Evolutionary conservation across 73 alveolate genomes (phyloP).

Genomic region (Paramecium octaurelia): DNA sequence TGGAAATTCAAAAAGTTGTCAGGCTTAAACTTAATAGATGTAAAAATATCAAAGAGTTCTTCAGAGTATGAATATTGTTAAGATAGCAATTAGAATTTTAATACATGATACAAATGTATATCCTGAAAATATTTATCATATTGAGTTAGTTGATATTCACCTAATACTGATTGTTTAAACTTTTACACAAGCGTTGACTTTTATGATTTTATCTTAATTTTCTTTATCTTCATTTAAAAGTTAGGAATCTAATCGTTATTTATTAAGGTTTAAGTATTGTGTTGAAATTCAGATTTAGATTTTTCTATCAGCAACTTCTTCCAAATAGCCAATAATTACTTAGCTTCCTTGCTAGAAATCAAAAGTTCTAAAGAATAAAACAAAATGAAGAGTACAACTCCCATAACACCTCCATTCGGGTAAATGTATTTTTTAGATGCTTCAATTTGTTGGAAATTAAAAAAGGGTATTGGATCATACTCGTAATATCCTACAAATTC

Average conservation of each 20-base stretch:
- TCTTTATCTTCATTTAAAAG: not conserved
- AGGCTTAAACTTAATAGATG: not conserved
- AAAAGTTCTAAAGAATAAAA: constrained; percentile 12
- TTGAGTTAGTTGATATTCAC: not conserved
- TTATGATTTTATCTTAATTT: constrained; percentile 18
- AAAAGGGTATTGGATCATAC: not conserved
- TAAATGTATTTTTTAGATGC: not conserved
- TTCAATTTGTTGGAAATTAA: not conserved
- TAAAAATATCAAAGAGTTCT: not conserved
- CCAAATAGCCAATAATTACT: not conserved
- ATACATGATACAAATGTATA: not conserved
- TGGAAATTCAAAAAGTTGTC: not conserved
- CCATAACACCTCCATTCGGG: not conserved
- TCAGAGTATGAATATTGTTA: not conserved
- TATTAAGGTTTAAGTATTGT: not conserved
- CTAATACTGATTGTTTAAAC: not conserved
- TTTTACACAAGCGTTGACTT: not conserved
- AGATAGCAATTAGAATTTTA: not conserved
- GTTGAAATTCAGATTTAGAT: not conserved
- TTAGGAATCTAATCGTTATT: not conserved
- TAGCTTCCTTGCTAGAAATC: not conserved
- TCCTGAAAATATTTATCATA: constrained; percentile 24
- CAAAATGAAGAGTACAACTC: not conserved
- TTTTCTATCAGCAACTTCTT: not conserved
- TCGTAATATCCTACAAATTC: constrained; percentile 34